Conservation (phyloP, 2,329 filamentous ascomycete species). For the Fonsecaea erecta region DNA sequence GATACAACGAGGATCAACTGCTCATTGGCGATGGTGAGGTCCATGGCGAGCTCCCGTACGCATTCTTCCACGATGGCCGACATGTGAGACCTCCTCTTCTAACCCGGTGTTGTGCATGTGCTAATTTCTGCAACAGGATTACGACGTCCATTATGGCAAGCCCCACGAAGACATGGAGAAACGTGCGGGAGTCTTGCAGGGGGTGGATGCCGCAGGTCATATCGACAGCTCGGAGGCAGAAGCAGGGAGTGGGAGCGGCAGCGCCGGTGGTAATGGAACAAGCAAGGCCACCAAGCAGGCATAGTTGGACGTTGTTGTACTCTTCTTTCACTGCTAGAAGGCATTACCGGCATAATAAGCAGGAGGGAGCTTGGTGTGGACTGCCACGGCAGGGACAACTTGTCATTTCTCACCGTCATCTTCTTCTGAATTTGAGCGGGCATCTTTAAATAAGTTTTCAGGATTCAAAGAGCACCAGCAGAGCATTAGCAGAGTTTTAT, state of each 20-base stretch:
- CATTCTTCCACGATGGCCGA: conserved; percentile 38
- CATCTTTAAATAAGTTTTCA: not conserved
- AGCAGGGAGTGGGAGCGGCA: conserved; percentile 18
- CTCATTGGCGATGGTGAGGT: conserved; percentile 54
- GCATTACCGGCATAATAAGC: conserved; percentile 1
- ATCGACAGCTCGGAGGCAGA: conserved; percentile 18
- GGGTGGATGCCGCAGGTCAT: conserved; percentile 21
- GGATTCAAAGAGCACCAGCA: not conserved
- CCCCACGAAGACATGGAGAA: conserved; percentile 15
- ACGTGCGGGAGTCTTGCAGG: conserved; percentile 24
- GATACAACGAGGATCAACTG: conserved; percentile 54
- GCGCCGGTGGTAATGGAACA: conserved; percentile 3
- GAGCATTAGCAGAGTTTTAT: not conserved
- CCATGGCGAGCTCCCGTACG: conserved; percentile 55
- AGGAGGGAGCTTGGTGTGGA: not conserved
- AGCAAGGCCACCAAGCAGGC: conserved; percentile 27
- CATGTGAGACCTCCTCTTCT: conserved; percentile 12
- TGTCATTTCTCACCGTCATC: conserved; percentile 2
- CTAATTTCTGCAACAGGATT: conserved; percentile 13
- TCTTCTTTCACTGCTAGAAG: not conserved
- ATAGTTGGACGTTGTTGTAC: not conserved
- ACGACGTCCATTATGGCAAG: conserved; percentile 21
- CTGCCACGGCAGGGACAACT: no score
- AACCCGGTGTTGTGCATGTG: not conserved
- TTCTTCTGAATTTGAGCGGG: conserved; percentile 2